A percentile compares a stretch with the other conserved stretches of the same genome.
Evolutionary conservation across 1,139 yeast genomes (phyloP).

Genomic region (Yamadazyma membranifaciens): DNA sequence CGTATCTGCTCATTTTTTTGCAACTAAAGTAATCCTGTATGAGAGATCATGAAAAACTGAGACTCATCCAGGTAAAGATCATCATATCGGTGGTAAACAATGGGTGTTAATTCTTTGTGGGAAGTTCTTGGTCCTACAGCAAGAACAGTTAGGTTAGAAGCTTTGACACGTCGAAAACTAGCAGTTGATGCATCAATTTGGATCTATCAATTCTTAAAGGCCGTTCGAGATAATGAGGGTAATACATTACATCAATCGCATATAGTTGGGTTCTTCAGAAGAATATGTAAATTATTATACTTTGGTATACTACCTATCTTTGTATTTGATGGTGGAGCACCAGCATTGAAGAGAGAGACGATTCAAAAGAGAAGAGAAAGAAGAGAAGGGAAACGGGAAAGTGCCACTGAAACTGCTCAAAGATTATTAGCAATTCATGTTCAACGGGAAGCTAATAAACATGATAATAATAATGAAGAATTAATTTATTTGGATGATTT

Average conservation of each 20-base stretch:
- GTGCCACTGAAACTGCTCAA: slow-evolving; percentile 74
- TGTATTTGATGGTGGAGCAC: slow-evolving; percentile 98
- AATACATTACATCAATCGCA: slow-evolving; percentile 78
- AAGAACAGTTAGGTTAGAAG: slow-evolving; percentile 84
- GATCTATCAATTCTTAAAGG: slow-evolving; percentile 96
- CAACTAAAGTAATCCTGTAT: neutral
- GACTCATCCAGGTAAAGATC: neutral
- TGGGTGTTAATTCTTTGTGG: slow-evolving; percentile 99
- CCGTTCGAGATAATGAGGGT: slow-evolving; percentile 87
- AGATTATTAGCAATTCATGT: slow-evolving; percentile 77
- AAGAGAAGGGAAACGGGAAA: slow-evolving; percentile 72
- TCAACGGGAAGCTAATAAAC: slow-evolving; percentile 51
- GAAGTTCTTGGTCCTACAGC: slow-evolving; percentile 88
- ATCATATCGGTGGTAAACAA: slow-evolving; percentile 20
- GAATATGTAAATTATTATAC: slow-evolving; percentile 86
- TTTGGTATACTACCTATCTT: slow-evolving; percentile 91
- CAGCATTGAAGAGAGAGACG: slow-evolving; percentile 75
- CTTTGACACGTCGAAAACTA: slow-evolving; percentile 67
- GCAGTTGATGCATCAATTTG: slow-evolving; percentile 99
- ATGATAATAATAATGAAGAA: slow-evolving; percentile 16
- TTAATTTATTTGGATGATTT: slow-evolving; percentile 41
- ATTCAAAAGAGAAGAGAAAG: slow-evolving; percentile 67
- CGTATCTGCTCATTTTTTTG: neutral
- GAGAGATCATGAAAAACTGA: too few relatives aligned
- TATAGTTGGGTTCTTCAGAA: slow-evolving; percentile 87